Base-by-base conservation (phyloP, 2,329 filamentous ascomycete species). In the Phoma sp. region DNA sequence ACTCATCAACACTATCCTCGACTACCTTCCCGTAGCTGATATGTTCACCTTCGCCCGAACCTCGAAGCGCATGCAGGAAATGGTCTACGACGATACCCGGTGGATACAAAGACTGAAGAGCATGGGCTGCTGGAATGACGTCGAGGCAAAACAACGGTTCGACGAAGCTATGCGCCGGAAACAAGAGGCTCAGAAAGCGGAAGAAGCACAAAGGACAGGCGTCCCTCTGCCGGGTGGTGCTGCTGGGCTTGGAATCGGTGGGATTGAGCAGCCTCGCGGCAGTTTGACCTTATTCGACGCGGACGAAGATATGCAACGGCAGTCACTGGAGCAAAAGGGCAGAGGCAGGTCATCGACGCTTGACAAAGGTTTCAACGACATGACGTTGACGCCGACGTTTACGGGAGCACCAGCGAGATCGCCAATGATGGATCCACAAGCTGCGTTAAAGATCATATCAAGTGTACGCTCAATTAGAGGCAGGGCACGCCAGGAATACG, bases 41-140 rank as follows among this genome's bases (percentile, higher is more conserved):
- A 87, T 96, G 67, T 84, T 98, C 72, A 86, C 87, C 63, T 93
- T 92, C 71, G 93, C 95, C 37, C 87, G 89, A 59, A 87, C 90
- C 20, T 96, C 92, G 53, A 89, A 86, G 70, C 90, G 91, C 56
- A 86, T 98, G 83, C 89, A 90, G 71, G 95, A 99, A 77, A 99
- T 99, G 93, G 93, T 97, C 3, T 99, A 98, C 76, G 95, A 99
- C 74, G 95, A 99, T 75, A 91, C 92, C 42, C 85, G 93, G 78
- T 99, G 95, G 95, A 90, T 98, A 32, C 87, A 91, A 60, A 85
- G 91, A 59, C 77, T 99, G 48, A 90, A 90, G 72, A 87, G 84
- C 53, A 96, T 99, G 87, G 91, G 89, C 2, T 89, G 90, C 62
- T 99, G 95, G 95, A 89, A 96, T 69, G 95, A 99, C 72, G 75